Evolutionary conservation across 352 stramenopile species (phyloP).

Genomic region (Pythium myriotylum): DNA sequence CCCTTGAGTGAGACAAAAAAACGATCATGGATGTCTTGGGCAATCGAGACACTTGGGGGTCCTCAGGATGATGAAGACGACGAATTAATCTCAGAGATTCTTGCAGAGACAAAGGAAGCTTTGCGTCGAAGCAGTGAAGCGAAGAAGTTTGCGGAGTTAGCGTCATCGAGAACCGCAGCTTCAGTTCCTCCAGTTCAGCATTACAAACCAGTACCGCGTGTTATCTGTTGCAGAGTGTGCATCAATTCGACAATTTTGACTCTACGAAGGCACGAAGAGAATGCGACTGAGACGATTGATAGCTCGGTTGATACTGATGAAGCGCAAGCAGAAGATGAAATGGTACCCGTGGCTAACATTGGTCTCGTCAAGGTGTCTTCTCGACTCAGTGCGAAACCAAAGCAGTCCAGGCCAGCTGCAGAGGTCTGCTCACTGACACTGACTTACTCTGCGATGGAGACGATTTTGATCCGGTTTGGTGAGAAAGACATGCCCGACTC

Average conservation of each 20-base stretch:
- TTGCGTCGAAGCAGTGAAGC: slow-evolving; percentile 34
- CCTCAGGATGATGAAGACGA: slow-evolving; percentile 64
- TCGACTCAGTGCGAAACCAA: slow-evolving; percentile 38
- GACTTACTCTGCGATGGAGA: slow-evolving; percentile 57
- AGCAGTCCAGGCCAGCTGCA: slow-evolving; percentile 55
- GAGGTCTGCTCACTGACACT: slow-evolving; percentile 59
- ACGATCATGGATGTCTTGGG: slow-evolving; percentile 69
- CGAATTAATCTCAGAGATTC: slow-evolving; percentile 65
- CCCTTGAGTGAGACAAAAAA: slow-evolving; percentile 8
- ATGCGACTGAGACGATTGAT: slow-evolving; percentile 16
- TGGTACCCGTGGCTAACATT: slow-evolving; percentile 83
- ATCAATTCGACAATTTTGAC: slow-evolving; percentile 61
- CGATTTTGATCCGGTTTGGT: slow-evolving; percentile 9
- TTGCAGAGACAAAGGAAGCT: slow-evolving; percentile 63
- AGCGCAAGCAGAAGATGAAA: slow-evolving; percentile 41
- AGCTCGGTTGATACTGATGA: slow-evolving; percentile 19
- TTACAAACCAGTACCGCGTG: slow-evolving; percentile 6
- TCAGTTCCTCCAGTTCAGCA: background rate
- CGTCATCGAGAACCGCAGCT: slow-evolving; percentile 1
- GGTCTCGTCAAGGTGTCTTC: slow-evolving; percentile 72
- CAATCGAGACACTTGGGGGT: slow-evolving; percentile 59
- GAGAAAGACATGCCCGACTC: slow-evolving; percentile 7
- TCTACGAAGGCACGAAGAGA: slow-evolving; percentile 57
- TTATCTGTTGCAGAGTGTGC: slow-evolving; percentile 53
- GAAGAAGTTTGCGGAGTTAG: slow-evolving; percentile 15